Percentiles rank a stretch among this genome's conserved stretches.
Conservation (phyloP, 768 basidiomycete genomes). For the Xerocomus potaroensis region DNA sequence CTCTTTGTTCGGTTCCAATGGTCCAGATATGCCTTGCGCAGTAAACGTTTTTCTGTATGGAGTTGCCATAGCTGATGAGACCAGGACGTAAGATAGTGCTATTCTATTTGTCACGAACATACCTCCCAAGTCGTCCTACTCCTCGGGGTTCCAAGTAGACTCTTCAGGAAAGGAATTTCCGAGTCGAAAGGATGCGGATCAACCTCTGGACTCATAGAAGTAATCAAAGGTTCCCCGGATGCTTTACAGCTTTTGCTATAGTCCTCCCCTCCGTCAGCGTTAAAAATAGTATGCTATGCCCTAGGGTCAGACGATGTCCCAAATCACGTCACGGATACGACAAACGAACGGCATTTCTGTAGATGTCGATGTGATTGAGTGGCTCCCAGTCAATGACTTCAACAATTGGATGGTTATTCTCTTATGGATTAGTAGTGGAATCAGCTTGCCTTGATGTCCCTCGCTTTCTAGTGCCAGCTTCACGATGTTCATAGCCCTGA, state of each 20-base stretch:
- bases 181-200: conserved; percentile 36
- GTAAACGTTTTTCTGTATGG: conserved; percentile 36
- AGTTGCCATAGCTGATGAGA: conserved; percentile 41
- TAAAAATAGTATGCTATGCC: conserved; percentile 35
- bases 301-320: not conserved
- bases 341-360: conserved; percentile 21
- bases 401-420: not conserved
- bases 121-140: conserved; percentile 43
- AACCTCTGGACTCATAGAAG: conserved; percentile 33
- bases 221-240: conserved; percentile 42
- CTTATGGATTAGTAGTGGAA: not conserved
- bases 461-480: conserved; percentile 56
- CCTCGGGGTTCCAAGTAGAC: conserved; percentile 41
- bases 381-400: conserved; percentile 65
- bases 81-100: not conserved
- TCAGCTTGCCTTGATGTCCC: conserved; percentile 58
- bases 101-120: not conserved
- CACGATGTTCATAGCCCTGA: conserved; percentile 53
- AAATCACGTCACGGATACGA: not conserved
- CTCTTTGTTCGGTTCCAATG: conserved; percentile 44
- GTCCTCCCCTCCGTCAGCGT: conserved; percentile 41
- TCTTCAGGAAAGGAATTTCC: conserved; percentile 41
- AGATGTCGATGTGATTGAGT: conserved; percentile 41
- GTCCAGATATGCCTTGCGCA: conserved; percentile 44
- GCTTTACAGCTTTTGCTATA: conserved; percentile 31